Evolutionary conservation across 768 basidiomycete species (phyloP).

Genomic region (Suillus placidus): DNA sequence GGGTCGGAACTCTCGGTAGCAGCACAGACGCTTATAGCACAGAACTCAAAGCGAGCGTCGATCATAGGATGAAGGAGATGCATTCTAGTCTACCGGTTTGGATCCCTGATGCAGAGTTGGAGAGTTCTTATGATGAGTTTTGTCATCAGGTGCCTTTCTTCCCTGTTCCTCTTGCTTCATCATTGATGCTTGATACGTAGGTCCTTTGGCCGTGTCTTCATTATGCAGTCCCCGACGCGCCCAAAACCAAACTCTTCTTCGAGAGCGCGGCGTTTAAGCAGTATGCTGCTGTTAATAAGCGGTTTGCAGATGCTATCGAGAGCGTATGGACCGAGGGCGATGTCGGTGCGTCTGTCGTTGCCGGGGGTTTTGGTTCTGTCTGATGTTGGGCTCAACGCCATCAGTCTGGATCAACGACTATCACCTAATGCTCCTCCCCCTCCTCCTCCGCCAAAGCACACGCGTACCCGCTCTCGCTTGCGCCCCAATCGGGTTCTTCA

Average conservation of each 20-base stretch:
- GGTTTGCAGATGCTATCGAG: constrained; percentile 85
- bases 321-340: constrained; percentile 86
- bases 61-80: constrained; percentile 47
- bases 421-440: constrained; percentile 91
- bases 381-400: constrained; percentile 4
- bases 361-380: neutral
- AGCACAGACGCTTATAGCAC: constrained; percentile 66
- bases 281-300: constrained; percentile 87
- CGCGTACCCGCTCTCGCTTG: constrained; percentile 40
- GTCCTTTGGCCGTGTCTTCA: constrained; percentile 89
- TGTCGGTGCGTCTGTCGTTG: constrained; percentile 49
- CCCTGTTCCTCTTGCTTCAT: constrained; percentile 20
- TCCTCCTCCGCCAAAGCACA: constrained; percentile 68
- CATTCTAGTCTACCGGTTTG: constrained; percentile 61
- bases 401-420: constrained; percentile 89
- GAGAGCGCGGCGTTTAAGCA: constrained; percentile 81
- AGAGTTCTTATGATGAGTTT: constrained; percentile 82
- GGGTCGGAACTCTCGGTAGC: constrained; percentile 77
- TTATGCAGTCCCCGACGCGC: constrained; percentile 85
- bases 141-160: constrained; percentile 65
- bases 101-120: constrained; percentile 81
- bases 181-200: constrained; percentile 18
- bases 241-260: constrained; percentile 80
- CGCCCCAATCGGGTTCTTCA: constrained; percentile 77
- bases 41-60: constrained; percentile 58